Evolutionary conservation across 306 rosid species (phyloP), one percentile per base, ranked within the genome.

Genomic region (Lupinus albus): DNA sequence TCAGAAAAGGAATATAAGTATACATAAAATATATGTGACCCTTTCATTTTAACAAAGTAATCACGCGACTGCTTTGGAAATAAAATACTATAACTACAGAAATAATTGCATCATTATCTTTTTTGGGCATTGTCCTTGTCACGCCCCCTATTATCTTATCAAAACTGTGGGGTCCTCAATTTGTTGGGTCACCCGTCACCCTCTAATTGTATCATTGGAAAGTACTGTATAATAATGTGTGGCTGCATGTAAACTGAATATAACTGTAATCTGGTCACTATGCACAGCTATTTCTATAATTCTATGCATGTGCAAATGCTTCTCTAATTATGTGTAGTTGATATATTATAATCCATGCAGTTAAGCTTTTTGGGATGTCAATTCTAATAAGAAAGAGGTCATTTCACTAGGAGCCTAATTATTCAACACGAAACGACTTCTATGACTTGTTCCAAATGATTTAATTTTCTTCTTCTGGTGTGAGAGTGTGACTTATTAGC

Each of bases 401-500:
- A 74, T 2, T 33, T 5, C 2, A 8, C 4, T 12, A 14, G 5
- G 38, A 63, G 21, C 57, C 18, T 17, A 9, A 41, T 47, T 47
- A 17, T 28, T 69, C 64, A 73, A 75, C 70, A 28, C 25, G 14
- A 60, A 44, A 50, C 18, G 74, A 73, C 73, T 65, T 25, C 21
- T 50, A 11, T 28, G 58, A 64, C 73, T 55, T 4, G 1, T 61
- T 41, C 68, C 48, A 17, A 76, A 73, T 25, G 8, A 10, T 67
- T 79, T 75, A n/a, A n/a, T 73, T 55, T 57, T 39, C 36, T 1
- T 54, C 59, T 21, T 18, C 55, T 11, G 52, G 55, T 35, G 51
- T 58, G 36, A 13, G 85, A 83, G 21, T 69, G 71, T 58, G 84
- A 80, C 84, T 48, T 46, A 12, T 36, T 52, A 75, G 47, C 80